Percentiles rank a stretch among this genome's conserved stretches.
Conservation (phyloP, 176 grass and related monocot species). For the Saccharum spontaneum region DNA sequence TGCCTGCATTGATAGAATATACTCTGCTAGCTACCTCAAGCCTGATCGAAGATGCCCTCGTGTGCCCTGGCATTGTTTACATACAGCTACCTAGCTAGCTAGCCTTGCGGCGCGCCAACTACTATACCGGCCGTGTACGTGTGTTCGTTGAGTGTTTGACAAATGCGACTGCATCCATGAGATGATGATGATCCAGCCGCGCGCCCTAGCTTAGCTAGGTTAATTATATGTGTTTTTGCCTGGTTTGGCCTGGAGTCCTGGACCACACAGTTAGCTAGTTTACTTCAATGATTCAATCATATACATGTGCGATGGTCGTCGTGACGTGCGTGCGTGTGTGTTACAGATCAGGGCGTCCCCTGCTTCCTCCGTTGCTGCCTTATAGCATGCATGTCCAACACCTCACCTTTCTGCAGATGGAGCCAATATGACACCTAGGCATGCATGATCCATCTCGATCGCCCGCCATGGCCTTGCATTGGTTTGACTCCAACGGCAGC, state of each 20-base stretch:
- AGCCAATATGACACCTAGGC: too few species aligned
- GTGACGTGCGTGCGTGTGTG: not conserved
- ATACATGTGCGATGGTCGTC: not conserved
- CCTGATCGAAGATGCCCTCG: slow-evolving; percentile 3
- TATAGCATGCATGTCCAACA: too few species aligned
- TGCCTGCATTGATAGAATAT: not conserved
- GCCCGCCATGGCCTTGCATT: too few species aligned
- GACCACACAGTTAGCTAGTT: not conserved
- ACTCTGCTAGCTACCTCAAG: not conserved
- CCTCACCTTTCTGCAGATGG: too few species aligned
- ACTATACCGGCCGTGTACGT: not conserved
- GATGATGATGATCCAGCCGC: not conserved
- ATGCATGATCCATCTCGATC: too few species aligned
- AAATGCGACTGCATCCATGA: not conserved
- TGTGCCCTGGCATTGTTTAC: not conserved
- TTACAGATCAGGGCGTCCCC: too few species aligned
- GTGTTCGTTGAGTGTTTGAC: not conserved
- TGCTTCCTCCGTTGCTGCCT: too few species aligned
- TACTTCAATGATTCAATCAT: not conserved
- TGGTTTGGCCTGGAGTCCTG: too few species aligned
- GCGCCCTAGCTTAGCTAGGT: too few species aligned
- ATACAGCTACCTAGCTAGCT: too few species aligned
- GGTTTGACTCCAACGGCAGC: too few species aligned
- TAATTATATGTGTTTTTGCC: too few species aligned
- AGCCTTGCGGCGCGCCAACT: not conserved